Percentiles rank a stretch among this genome's conserved stretches.
These are phyloP conservation scores for Cytospora piceae DNA, from an alignment of 2,329 filamentous ascomycete species.

Conservation along the genomic window DNA sequence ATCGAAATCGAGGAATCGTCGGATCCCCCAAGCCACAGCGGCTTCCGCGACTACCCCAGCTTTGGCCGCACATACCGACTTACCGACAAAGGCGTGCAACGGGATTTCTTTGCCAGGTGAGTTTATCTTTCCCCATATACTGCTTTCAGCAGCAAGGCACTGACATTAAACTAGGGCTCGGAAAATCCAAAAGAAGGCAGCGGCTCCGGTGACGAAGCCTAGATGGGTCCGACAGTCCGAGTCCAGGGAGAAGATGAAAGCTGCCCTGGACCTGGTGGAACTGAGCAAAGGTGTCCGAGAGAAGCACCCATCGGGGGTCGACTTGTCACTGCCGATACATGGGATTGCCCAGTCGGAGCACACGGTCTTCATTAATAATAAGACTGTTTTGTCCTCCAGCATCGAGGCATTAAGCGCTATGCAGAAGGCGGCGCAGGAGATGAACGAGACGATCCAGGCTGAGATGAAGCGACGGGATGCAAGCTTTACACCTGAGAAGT, in stretches of 20 bases:
- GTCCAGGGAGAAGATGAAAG: conserved; percentile 6
- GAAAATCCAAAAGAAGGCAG: background rate
- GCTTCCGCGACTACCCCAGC: conserved; percentile 21
- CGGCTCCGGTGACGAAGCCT: conserved; percentile 10
- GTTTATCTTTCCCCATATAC: background rate
- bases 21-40: conserved; percentile 48
- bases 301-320: background rate
- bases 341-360: background rate
- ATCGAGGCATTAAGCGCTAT: conserved; percentile 18
- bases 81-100: conserved; percentile 17
- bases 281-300: conserved; percentile 4
- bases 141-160: background rate
- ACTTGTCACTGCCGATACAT: background rate
- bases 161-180: background rate
- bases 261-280: conserved; percentile 6
- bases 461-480: conserved; percentile 11
- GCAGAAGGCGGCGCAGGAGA: conserved; percentile 14
- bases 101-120: conserved; percentile 28
- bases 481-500: background rate
- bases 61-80: conserved; percentile 22
- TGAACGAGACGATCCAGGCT: conserved; percentile 17
- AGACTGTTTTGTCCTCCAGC: conserved; percentile 11
- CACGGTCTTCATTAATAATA: background rate
- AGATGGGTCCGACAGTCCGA: conserved; percentile 6
- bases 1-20: conserved; percentile 66